Percentiles rank a stretch among this genome's conserved stretches.
These are phyloP conservation scores for Xylariaceae sp. DNA, from an alignment of 2,329 filamentous ascomycete species.

Conservation along the genomic window DNA sequence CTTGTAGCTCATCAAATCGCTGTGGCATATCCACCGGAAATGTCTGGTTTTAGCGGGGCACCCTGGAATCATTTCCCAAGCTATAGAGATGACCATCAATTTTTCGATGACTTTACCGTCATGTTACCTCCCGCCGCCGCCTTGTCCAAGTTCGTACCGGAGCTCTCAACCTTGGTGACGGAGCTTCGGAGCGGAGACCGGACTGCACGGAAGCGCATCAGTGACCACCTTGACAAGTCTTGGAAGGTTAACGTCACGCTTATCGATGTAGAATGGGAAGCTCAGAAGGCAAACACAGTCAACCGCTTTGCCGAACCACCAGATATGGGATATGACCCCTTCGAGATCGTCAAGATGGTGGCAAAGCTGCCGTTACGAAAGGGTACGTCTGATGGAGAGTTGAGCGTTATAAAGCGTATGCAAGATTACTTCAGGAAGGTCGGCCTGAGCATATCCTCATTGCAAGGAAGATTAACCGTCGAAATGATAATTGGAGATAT, in stretches of 20 bases:
- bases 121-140: constrained; percentile 12
- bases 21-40: not conserved
- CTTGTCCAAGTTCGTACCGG: constrained; percentile 10
- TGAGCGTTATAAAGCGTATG: constrained; percentile 4
- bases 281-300: not conserved
- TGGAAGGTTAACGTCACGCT: constrained; percentile 25
- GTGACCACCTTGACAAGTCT: constrained; percentile 11
- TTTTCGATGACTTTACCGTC: constrained; percentile 19
- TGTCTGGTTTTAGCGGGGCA: not conserved
- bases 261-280: constrained; percentile 15
- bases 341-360: not conserved
- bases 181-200: not conserved
- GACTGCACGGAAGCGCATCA: not conserved
- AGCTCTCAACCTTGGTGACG: constrained; percentile 3
- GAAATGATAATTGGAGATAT: constrained; percentile 38
- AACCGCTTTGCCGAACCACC: not conserved
- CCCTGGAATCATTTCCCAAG: not conserved
- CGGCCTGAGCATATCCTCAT: not conserved
- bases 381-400: not conserved
- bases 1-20: not conserved
- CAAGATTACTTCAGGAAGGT: constrained; percentile 9
- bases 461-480: constrained; percentile 16
- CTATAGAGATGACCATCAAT: constrained; percentile 9
- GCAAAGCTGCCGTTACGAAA: not conserved
- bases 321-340: constrained; percentile 6